Percentiles rank a stretch among this genome's conserved stretches.
Evolutionary conservation across 1,139 yeast genomes (phyloP).

Genomic region (Suhomyces choctaworum): DNA sequence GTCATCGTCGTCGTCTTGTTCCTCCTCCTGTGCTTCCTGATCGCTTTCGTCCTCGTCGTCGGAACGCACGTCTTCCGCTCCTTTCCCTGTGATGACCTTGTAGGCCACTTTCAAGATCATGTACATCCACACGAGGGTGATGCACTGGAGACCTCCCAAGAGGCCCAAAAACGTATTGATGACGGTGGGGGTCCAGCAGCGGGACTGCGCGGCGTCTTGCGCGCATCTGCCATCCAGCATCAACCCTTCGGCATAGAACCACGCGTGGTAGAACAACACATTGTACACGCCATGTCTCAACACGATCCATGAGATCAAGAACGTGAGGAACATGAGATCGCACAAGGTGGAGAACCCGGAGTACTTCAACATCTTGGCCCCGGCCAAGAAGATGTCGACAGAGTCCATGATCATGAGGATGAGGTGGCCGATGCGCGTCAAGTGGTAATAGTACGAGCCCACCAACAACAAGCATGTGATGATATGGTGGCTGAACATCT

Average conservation of each 20-base stretch:
- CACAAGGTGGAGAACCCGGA: slow-evolving; percentile 60
- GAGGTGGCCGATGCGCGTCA: slow-evolving; percentile 75
- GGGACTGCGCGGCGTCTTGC: slow-evolving; percentile 25
- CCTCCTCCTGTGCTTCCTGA: slow-evolving; percentile 23
- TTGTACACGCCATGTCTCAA: slow-evolving; percentile 76
- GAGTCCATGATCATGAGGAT: slow-evolving; percentile 80
- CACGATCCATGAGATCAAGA: slow-evolving; percentile 67
- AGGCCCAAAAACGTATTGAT: slow-evolving; percentile 56
- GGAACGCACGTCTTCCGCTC: slow-evolving; percentile 84
- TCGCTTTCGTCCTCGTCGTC: slow-evolving; percentile 56
- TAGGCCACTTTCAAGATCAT: slow-evolving; percentile 69
- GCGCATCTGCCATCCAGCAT: slow-evolving; percentile 42
- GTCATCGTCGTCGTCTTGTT: slow-evolving; percentile 1
- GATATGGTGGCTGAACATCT: slow-evolving; percentile 88
- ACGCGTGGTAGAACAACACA: slow-evolving; percentile 59
- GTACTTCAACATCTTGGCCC: slow-evolving; percentile 78
- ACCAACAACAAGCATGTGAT: slow-evolving; percentile 67
- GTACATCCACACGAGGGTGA: slow-evolving; percentile 73
- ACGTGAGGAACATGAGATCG: slow-evolving; percentile 67
- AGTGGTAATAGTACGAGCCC: slow-evolving; percentile 75
- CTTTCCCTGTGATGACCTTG: slow-evolving; percentile 67
- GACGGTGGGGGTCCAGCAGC: slow-evolving; percentile 61
- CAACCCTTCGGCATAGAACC: slow-evolving; percentile 34
- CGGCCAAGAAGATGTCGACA: slow-evolving; percentile 69
- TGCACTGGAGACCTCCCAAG: slow-evolving; percentile 64